Evolutionary conservation across 495 filamentous ascomycete genomes (phyloP), one percentile per base, ranked within the genome.

Genomic region (Staphylotrichum longicolle): DNA sequence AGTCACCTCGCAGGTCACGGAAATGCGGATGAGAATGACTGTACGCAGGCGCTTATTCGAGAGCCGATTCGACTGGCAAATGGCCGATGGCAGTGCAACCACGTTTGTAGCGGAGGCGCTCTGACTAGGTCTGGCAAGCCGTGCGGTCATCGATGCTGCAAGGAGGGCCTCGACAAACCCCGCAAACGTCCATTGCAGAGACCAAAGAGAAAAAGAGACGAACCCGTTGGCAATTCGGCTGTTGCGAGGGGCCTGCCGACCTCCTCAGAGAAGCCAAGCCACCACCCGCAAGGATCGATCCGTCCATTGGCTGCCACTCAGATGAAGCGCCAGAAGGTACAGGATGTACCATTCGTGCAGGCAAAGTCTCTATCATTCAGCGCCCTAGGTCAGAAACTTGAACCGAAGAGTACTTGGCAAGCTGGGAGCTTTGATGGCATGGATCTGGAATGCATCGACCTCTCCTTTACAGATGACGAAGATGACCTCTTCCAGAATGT

Each of bases 41-140:
- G 61, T 20, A 61, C 66, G 52, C 58, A 68, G 54, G 57, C 62
- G 0, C 49, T 57, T 11, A 63, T 68, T n/a, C 60, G 70, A 20
- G 79, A 80, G 42, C 81, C 85, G 2, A 65, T 77, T 10, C 83
- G 79, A 63, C 82, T 95, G 58, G 75, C 82, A 0, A 97, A 93
- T 72, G 94, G 93, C 1, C 94, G 85, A 66, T 97, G 89, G 87
- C 81, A 82, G 47, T 98, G 93, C 75, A 91, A 92, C 60, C 93
- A 98, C 66, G 78, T 73, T 41, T 98, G 81, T 60, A 69, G 65
- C 9, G 77, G 91, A 69, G 91, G 86, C 41, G 83, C 90, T 61
- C 88, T 87, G 62, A 86, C 82, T n/a, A 85, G 77, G 72, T 83
- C 75, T 8, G 75, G 73, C 20, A 78, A 69, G 39, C 64, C 54